Evolutionary conservation across 2,329 filamentous ascomycete species (phyloP), one percentile per base, ranked within the genome.

Genomic region (Rhinocladiella mackenziei): DNA sequence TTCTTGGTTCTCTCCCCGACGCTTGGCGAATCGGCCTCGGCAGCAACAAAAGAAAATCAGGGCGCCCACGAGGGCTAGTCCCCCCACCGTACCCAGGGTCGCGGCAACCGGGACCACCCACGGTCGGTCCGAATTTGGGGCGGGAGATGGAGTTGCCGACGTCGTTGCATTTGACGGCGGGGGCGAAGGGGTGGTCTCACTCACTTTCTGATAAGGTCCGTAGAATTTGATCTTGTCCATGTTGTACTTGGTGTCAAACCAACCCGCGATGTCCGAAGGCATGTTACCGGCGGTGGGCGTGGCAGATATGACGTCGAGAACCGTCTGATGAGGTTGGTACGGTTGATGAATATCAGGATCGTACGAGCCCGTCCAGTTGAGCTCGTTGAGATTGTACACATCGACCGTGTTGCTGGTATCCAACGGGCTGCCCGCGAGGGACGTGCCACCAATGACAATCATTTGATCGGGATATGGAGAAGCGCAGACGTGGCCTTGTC

Each of bases 241-340:
- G 3, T 74, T 64, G 53, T 86, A 86, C 3, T 65, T 50, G 0
- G 65, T 71, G 0, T 60, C 64, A 47, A 86, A 85, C 11, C 84
- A 61, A 4, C 58, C 59, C 0, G 59, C 66, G 1, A 86, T 71
- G 2, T 45, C 67, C 46, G 56, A 56, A 40, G 62, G 52, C 5
- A 58, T 64, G 19, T 62, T 61, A 15, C 57, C 58, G 15, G 63
- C 64, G 14, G 57, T 55, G 11, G 37, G 54, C 47, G 55, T 48
- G 48, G 62, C 63, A 2, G 64, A 62, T 39, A 65, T 65, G 11
- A 51, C 13, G 8, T 46, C 52, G 1, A 48, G 58, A 3, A 66
- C 51, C 1, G 60, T 9, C 18, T 41, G 25, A 31, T 59, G 59
- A 22, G 65, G 47, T 30, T 47, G 23, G 39, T 64, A 64, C 11